Conservation (phyloP, 1,139 yeast genomes). For the Blastobotrys buckinghamii region DNA sequence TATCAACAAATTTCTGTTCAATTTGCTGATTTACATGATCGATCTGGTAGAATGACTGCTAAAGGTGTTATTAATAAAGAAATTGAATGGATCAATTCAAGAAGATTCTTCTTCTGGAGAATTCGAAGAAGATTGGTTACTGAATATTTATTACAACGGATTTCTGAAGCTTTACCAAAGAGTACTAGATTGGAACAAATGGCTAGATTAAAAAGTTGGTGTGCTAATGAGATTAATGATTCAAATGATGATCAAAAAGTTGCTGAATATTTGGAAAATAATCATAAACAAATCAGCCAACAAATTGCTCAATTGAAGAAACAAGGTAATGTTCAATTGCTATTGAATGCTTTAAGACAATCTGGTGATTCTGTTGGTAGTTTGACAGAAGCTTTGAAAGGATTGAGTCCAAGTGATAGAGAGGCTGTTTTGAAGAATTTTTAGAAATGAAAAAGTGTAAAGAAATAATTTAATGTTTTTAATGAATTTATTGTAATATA, state of each 20-base stretch:
- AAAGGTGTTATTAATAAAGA: conserved; percentile 87
- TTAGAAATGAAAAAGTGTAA: conserved; percentile 7
- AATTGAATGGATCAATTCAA: conserved; percentile 77
- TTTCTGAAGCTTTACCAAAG: conserved; percentile 56
- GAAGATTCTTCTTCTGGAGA: conserved; percentile 99
- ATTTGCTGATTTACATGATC: conserved; percentile 95
- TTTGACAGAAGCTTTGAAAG: conserved; percentile 54
- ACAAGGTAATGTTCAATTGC: conserved; percentile 23
- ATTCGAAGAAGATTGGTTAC: conserved; percentile 93
- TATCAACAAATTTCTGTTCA: conserved; percentile 91
- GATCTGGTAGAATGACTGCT: conserved; percentile 95
- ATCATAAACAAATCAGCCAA: conserved; percentile 57
- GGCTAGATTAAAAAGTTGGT: conserved; percentile 85
- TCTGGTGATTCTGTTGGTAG: conserved; percentile 53
- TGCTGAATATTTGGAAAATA: conserved; percentile 80
- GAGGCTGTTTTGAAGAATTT: conserved; percentile 40
- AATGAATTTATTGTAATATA: neutral
- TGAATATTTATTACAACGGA: conserved; percentile 74
- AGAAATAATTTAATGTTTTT: conserved; percentile 2
- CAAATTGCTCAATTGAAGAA: conserved; percentile 50
- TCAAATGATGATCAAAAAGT: conserved; percentile 71
- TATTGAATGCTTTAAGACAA: conserved; percentile 20
- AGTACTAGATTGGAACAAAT: conserved; percentile 74
- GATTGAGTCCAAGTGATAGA: conserved; percentile 56
- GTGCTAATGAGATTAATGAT: conserved; percentile 60